These are phyloP conservation scores for Thielaviopsis euricoi DNA, from an alignment of 2,329 filamentous ascomycete species.

Conservation along the genomic window DNA sequence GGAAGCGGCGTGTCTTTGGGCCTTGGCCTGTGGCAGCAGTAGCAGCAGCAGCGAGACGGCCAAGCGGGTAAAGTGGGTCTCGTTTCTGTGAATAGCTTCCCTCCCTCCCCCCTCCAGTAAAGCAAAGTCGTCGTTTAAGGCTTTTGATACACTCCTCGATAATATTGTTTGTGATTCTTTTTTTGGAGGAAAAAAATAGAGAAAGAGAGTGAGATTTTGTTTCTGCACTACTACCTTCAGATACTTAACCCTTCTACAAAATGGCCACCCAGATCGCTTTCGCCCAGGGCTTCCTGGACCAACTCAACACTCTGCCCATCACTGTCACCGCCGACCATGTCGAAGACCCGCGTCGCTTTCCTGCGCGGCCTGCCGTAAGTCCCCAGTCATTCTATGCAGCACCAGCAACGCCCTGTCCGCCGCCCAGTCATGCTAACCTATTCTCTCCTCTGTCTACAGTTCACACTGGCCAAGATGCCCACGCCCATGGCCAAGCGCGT, in stretches of 20 bases:
- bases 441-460: conserved; percentile 28
- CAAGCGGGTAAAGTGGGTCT: no score
- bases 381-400: neutral
- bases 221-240: no score
- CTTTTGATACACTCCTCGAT: no score
- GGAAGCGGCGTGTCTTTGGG: neutral
- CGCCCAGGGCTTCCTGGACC: conserved; percentile 65
- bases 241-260: neutral
- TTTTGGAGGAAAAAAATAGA: neutral
- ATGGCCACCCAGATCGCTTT: conserved; percentile 57
- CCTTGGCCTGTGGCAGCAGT: no score
- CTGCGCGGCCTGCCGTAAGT: conserved; percentile 56
- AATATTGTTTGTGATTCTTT: no score
- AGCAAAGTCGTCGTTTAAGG: no score
- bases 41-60: neutral
- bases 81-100: no score
- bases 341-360: conserved; percentile 67
- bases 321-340: conserved; percentile 84
- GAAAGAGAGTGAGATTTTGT: no score
- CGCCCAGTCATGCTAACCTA: conserved; percentile 12
- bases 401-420: neutral
- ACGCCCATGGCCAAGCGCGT: conserved; percentile 34
- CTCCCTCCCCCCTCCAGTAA: no score
- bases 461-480: conserved; percentile 54
- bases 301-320: conserved; percentile 59